Evolutionary conservation across 2,329 filamentous ascomycete genomes (phyloP).

Genomic region (Aspergillus tubingensis): DNA sequence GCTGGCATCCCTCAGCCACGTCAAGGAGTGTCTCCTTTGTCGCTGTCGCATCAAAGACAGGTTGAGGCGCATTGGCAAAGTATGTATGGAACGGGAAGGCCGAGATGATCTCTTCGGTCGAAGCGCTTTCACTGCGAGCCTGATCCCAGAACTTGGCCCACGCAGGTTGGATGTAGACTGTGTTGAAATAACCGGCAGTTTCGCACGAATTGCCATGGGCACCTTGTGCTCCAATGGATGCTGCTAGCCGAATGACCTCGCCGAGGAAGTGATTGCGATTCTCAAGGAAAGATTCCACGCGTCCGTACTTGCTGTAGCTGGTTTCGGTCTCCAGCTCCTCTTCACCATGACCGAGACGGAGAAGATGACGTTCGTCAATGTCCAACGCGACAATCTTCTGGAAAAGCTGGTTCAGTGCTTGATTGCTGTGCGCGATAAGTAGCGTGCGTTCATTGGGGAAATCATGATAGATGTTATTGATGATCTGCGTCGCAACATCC

Average conservation of each 20-base stretch:
- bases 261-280: constrained; percentile 75
- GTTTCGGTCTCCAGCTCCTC: constrained; percentile 85
- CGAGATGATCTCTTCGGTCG: constrained; percentile 63
- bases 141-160: constrained; percentile 83
- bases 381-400: constrained; percentile 96
- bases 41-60: constrained; percentile 70
- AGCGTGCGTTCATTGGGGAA: constrained; percentile 91
- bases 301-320: constrained; percentile 90
- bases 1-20: constrained; percentile 79
- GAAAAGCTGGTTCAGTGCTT: constrained; percentile 95
- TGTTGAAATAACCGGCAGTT: constrained; percentile 95
- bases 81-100: constrained; percentile 86
- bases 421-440: constrained; percentile 94
- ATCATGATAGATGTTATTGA: constrained; percentile 98
- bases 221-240: constrained; percentile 81
- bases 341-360: constrained; percentile 91
- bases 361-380: constrained; percentile 90
- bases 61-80: constrained; percentile 84
- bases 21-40: constrained; percentile 71
- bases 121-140: constrained; percentile 58
- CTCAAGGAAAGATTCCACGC: constrained; percentile 92
- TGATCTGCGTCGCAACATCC: constrained; percentile 98
- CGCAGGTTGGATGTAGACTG: constrained; percentile 82
- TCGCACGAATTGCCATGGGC: constrained; percentile 96
- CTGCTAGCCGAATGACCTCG: constrained; percentile 84